A percentile compares a stretch with the other conserved stretches of the same genome.
phyloP scores from a whole-genome alignment of 352 stramenopile genomes.

The Thalassiosira mediterranea region DNA sequence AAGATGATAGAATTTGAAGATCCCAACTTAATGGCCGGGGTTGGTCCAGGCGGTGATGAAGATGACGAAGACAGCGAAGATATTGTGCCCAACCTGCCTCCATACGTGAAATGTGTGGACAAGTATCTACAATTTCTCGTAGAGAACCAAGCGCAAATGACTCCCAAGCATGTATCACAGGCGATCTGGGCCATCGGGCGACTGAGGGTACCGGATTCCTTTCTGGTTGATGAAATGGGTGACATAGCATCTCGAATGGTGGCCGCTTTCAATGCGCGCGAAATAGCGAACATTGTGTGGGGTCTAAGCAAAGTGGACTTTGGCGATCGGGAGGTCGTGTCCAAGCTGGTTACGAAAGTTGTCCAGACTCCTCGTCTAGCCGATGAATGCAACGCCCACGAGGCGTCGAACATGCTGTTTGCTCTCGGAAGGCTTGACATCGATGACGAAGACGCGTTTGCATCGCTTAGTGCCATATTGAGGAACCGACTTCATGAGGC shows the following conservation, averaged over 20 bases:
- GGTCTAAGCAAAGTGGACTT: slow-evolving; percentile 57
- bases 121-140: slow-evolving; percentile 48
- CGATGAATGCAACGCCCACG: slow-evolving; percentile 43
- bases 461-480: slow-evolving; percentile 54
- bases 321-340: slow-evolving; percentile 44
- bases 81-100: slow-evolving; percentile 23
- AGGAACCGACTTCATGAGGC: slow-evolving; percentile 53
- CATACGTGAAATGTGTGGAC: slow-evolving; percentile 54
- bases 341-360: slow-evolving; percentile 21
- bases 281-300: slow-evolving; percentile 73
- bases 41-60: slow-evolving; percentile 6
- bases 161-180: slow-evolving; percentile 65
- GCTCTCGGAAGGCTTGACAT: slow-evolving; percentile 61
- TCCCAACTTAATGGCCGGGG: slow-evolving; percentile 9
- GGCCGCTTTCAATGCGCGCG: slow-evolving; percentile 46
- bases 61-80: slow-evolving; percentile 4
- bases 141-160: slow-evolving; percentile 47
- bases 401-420: slow-evolving; percentile 66
- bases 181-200: slow-evolving; percentile 65
- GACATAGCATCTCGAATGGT: slow-evolving; percentile 29
- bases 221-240: slow-evolving; percentile 42
- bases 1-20: slow-evolving; percentile 75
- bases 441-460: slow-evolving; percentile 62
- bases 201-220: slow-evolving; percentile 36
- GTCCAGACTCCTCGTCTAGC: slow-evolving; percentile 4